phyloP scores from a whole-genome alignment of 2,329 filamentous ascomycete genomes.

The Gaeumannomyces tritici region DNA sequence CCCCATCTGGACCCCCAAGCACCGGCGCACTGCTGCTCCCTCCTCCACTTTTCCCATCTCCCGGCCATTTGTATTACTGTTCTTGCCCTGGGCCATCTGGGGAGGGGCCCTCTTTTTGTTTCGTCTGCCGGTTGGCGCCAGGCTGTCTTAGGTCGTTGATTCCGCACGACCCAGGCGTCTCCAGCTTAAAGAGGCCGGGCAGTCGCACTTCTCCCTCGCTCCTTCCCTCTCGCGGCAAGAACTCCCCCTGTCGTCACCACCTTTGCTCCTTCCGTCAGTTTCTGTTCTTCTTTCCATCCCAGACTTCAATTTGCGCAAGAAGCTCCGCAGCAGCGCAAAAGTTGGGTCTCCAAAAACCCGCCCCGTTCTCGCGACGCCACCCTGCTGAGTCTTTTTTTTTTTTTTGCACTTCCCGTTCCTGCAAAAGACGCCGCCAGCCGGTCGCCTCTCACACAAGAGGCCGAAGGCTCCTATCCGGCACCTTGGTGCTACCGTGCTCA shows the following conservation, averaged over 20 bases:
- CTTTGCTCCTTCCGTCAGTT: background rate
- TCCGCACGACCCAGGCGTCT: background rate
- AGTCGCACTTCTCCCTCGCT: background rate
- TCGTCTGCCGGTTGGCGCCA: background rate
- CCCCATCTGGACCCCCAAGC: background rate
- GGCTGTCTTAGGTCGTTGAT: background rate
- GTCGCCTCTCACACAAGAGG: background rate
- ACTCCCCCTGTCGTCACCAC: background rate
- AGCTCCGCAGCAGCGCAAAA: background rate
- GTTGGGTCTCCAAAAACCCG: background rate
- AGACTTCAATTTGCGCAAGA: background rate
- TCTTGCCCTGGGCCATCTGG: background rate
- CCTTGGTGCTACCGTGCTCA: background rate
- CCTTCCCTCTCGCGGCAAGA: background rate
- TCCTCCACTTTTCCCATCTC: background rate
- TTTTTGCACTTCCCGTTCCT: background rate
- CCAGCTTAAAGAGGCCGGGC: conserved; percentile 1
- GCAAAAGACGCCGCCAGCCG: background rate
- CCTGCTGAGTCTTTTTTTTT: background rate
- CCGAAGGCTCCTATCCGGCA: background rate
- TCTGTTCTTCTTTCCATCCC: background rate
- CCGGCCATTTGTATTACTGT: background rate
- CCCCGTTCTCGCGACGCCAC: background rate
- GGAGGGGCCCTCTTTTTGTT: background rate
- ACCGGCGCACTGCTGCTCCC: background rate